Conservation (phyloP, 495 filamentous ascomycete genomes). For the Venustampulla echinocandica region DNA sequence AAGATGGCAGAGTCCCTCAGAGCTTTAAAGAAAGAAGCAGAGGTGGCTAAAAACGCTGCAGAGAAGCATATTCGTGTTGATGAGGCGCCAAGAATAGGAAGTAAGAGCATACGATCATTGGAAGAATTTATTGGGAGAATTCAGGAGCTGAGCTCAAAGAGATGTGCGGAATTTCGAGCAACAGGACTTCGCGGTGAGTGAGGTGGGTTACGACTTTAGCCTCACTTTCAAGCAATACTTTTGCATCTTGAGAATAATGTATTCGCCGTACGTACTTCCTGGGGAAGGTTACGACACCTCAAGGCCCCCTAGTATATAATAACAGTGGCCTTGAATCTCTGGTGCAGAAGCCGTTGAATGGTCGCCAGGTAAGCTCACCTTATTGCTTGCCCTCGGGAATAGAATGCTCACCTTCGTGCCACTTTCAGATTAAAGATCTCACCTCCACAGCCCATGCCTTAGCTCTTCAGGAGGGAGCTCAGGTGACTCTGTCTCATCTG, state of each 20-base stretch:
- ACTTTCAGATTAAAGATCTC: constrained; percentile 18
- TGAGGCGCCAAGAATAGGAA: constrained; percentile 16
- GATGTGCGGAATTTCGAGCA: constrained; percentile 17
- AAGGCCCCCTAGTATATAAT: constrained; percentile 10
- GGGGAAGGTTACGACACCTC: constrained; percentile 10
- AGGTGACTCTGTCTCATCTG: constrained; percentile 15
- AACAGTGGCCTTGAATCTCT: constrained; percentile 11
- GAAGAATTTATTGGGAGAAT: constrained; percentile 18
- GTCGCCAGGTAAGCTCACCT: constrained; percentile 13
- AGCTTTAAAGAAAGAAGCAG: constrained; percentile 17
- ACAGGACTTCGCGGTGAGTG: constrained; percentile 17
- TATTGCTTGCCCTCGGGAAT: constrained; percentile 9
- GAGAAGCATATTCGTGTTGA: constrained; percentile 16
- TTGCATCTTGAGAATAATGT: constrained; percentile 18
- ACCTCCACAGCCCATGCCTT: constrained; percentile 13
- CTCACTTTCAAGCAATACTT: constrained; percentile 17
- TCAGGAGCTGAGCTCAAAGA: constrained; percentile 17
- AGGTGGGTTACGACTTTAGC: constrained; percentile 16
- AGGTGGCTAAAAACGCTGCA: constrained; percentile 16
- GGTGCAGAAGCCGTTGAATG: constrained; percentile 14
- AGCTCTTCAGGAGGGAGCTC: constrained; percentile 12
- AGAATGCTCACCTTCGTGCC: constrained; percentile 15
- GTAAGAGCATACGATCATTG: constrained; percentile 17
- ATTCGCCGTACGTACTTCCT: constrained; percentile 16
- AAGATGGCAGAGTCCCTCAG: constrained; percentile 17